Conservation (phyloP, 2,329 filamentous ascomycete genomes). For the Phyllosticta citriasiana region DNA sequence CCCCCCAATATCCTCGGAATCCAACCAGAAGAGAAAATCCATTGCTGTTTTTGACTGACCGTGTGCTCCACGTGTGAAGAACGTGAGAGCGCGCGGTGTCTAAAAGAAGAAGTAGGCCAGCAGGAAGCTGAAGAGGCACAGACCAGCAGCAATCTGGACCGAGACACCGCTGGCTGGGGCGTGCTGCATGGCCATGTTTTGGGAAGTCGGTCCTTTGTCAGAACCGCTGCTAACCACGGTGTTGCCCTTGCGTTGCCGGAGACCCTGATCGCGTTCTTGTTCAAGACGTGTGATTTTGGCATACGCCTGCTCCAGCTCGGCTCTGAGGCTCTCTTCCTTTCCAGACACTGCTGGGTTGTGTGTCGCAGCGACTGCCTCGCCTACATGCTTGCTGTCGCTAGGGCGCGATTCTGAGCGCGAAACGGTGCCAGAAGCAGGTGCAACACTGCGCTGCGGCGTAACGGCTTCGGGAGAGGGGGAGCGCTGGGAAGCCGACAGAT, state of each 20-base stretch:
- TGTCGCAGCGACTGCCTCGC: constrained; percentile 31
- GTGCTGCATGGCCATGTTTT: constrained; percentile 42
- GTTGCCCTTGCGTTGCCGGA: constrained; percentile 69
- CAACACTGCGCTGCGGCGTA: constrained; percentile 33
- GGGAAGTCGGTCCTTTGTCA: constrained; percentile 40
- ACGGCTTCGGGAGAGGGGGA: constrained; percentile 45
- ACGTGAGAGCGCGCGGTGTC: not conserved
- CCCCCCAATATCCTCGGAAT: not conserved
- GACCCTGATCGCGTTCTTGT: constrained; percentile 51
- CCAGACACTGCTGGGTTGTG: constrained; percentile 39
- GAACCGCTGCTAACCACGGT: constrained; percentile 27
- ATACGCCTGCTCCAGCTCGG: constrained; percentile 65
- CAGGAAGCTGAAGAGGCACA: constrained; percentile 86
- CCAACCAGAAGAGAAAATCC: not conserved
- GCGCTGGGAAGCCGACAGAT: constrained; percentile 32
- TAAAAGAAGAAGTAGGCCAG: constrained; percentile 95
- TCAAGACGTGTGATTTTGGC: constrained; percentile 60
- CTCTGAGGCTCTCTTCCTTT: constrained; percentile 55
- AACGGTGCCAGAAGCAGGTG: constrained; percentile 24
- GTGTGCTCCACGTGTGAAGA: not conserved
- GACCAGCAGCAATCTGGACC: constrained; percentile 68
- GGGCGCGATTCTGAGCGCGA: constrained; percentile 31
- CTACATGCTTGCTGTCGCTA: constrained; percentile 28
- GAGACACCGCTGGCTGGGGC: constrained; percentile 65
- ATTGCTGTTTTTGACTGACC: not conserved